Conservation (phyloP, 345 rosid species). For the Populus pruinosa region DNA sequence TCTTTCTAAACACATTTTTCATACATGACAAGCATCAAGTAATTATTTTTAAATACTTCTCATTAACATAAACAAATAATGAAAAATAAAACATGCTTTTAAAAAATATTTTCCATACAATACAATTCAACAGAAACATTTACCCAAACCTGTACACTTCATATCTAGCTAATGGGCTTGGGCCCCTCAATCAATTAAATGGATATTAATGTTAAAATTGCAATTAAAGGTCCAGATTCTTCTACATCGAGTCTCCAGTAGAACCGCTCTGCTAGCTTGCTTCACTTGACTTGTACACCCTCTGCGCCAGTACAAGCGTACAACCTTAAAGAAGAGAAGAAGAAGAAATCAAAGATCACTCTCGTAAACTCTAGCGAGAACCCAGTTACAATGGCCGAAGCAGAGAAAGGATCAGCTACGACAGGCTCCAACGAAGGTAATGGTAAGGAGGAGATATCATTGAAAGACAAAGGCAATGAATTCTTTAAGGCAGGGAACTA, state of each 20-base stretch:
- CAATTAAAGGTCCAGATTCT: background rate
- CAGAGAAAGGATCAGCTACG: conserved; percentile 42
- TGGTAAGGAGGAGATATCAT: conserved; percentile 46
- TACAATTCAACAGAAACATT: background rate
- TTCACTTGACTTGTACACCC: background rate
- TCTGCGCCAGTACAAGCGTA: background rate
- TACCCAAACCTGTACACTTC: background rate
- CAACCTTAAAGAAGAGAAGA: background rate
- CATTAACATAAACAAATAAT: too few relatives aligned
- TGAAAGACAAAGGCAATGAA: conserved; percentile 89
- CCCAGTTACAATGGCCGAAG: conserved; percentile 39
- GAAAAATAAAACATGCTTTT: too few relatives aligned
- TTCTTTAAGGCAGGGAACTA: conserved; percentile 93
- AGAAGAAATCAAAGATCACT: background rate
- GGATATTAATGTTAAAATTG: background rate
- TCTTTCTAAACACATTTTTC: too few relatives aligned
- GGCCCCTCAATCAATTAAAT: background rate
- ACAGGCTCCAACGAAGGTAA: conserved; percentile 22
- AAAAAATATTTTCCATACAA: too few relatives aligned
- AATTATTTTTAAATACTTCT: too few relatives aligned
- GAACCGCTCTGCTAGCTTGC: background rate
- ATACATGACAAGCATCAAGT: too few relatives aligned
- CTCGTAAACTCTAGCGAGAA: background rate
- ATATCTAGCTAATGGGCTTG: background rate
- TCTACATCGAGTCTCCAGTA: background rate